These are phyloP conservation scores for Lactarius psammicola DNA, from an alignment of 768 basidiomycete species.

Conservation along the genomic window DNA sequence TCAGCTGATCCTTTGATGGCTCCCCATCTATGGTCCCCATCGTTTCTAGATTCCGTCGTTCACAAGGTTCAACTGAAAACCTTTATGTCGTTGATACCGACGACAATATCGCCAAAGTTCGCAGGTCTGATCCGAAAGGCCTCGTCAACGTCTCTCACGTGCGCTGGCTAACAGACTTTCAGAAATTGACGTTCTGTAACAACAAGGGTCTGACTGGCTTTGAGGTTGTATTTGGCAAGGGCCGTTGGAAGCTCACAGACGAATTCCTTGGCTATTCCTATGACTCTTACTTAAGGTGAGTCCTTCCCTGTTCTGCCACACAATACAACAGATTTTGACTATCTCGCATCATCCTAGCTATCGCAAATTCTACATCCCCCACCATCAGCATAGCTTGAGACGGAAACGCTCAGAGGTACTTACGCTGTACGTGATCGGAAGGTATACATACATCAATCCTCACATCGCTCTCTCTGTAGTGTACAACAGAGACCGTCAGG, in stretches of 20 bases:
- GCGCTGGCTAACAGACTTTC: slow-evolving; percentile 57
- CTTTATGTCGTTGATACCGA: slow-evolving; percentile 66
- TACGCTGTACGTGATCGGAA: slow-evolving; percentile 37
- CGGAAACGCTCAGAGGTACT: no score
- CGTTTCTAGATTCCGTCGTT: slow-evolving; percentile 66
- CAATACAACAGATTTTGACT: slow-evolving; percentile 27
- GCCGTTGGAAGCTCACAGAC: no score
- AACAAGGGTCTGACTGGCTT: slow-evolving; percentile 52
- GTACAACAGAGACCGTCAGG: slow-evolving; percentile 56
- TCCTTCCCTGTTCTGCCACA: no score
- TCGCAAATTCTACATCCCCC: slow-evolving; percentile 64
- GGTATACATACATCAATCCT: background rate
- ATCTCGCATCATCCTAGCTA: slow-evolving; percentile 35
- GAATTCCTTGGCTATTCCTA: no score
- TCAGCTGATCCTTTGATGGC: slow-evolving; percentile 45
- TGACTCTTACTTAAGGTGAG: no score
- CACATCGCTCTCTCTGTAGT: slow-evolving; percentile 44
- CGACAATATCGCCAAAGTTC: slow-evolving; percentile 55
- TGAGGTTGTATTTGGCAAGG: slow-evolving; percentile 53
- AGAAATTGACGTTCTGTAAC: slow-evolving; percentile 39
- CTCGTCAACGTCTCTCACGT: slow-evolving; percentile 57
- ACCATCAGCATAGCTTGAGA: no score
- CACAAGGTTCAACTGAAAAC: slow-evolving; percentile 49
- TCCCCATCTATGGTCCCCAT: slow-evolving; percentile 58
- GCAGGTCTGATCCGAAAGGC: slow-evolving; percentile 53